phyloP scores from a whole-genome alignment of 371 early-diverging fungal species.

The Choanephora cucurbitarum region DNA sequence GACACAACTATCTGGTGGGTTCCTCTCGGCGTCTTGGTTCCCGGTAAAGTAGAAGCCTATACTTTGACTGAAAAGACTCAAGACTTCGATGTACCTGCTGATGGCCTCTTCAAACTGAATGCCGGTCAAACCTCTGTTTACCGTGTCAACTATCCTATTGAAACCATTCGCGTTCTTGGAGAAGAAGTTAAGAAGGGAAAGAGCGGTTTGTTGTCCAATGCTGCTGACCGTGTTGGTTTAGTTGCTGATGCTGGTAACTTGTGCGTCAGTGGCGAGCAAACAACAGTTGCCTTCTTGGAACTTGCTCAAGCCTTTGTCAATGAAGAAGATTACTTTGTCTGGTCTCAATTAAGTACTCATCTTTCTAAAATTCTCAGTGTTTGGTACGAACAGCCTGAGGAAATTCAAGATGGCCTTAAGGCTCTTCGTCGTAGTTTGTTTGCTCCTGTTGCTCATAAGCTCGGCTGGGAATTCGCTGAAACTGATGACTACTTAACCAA shows the following conservation, averaged over 20 bases:
- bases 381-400: constrained; percentile 56
- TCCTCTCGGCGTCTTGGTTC: constrained; percentile 58
- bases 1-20: constrained; percentile 61
- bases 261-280: constrained; percentile 60
- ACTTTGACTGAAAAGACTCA: constrained; percentile 51
- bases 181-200: constrained; percentile 54
- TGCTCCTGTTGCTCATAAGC: constrained; percentile 54
- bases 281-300: constrained; percentile 57
- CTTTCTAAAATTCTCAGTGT: constrained; percentile 51
- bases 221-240: constrained; percentile 71
- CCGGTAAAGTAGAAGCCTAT: constrained; percentile 32
- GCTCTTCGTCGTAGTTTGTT: constrained; percentile 58
- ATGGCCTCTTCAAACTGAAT: constrained; percentile 58
- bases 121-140: constrained; percentile 63
- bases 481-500: constrained; percentile 54
- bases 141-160: constrained; percentile 71
- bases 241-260: constrained; percentile 66
- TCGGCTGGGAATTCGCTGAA: constrained; percentile 63
- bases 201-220: constrained; percentile 51
- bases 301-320: constrained; percentile 49
- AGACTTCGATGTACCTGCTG: constrained; percentile 40
- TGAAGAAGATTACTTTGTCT: constrained; percentile 54
- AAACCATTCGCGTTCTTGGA: constrained; percentile 55
- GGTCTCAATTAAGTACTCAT: constrained; percentile 56
- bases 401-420: constrained; percentile 47